Percentiles rank a stretch among this genome's conserved stretches.
phyloP scores from a whole-genome alignment of 768 basidiomycete species.

The Lentinula aciculospora region DNA sequence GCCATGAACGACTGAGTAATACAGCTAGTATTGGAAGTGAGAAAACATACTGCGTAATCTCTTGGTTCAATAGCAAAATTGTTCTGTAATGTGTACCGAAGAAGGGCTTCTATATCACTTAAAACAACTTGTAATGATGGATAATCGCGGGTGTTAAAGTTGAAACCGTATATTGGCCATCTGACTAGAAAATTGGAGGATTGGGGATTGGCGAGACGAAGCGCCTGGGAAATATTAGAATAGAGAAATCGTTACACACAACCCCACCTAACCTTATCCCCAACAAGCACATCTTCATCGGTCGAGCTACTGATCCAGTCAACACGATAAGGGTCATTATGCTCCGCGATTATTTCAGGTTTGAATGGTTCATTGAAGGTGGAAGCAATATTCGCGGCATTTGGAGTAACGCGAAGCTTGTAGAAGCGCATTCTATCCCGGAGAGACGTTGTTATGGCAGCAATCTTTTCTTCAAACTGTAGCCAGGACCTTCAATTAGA shows the following conservation, averaged over 20 bases:
- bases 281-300: constrained; percentile 53
- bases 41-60: constrained; percentile 53
- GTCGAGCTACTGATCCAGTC: constrained; percentile 71
- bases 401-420: constrained; percentile 70
- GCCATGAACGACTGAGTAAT: not conserved
- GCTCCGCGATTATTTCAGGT: constrained; percentile 80
- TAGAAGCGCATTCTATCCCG: constrained; percentile 85
- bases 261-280: constrained; percentile 51
- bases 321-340: constrained; percentile 75
- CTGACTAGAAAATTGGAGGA: constrained; percentile 65
- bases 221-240: constrained; percentile 39
- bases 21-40: not conserved
- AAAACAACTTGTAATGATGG: constrained; percentile 61
- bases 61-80: constrained; percentile 45
- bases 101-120: constrained; percentile 72
- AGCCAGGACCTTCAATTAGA: not conserved
- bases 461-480: constrained; percentile 75
- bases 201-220: constrained; percentile 65
- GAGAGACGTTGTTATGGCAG: constrained; percentile 63
- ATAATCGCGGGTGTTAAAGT: constrained; percentile 82
- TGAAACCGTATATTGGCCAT: constrained; percentile 78
- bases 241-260: not conserved
- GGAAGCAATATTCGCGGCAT: constrained; percentile 63
- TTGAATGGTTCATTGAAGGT: constrained; percentile 80
- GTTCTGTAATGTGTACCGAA: constrained; percentile 55